Base-by-base conservation (phyloP, 1,284 basidiomycete species). In the Naganishia albida region DNA sequence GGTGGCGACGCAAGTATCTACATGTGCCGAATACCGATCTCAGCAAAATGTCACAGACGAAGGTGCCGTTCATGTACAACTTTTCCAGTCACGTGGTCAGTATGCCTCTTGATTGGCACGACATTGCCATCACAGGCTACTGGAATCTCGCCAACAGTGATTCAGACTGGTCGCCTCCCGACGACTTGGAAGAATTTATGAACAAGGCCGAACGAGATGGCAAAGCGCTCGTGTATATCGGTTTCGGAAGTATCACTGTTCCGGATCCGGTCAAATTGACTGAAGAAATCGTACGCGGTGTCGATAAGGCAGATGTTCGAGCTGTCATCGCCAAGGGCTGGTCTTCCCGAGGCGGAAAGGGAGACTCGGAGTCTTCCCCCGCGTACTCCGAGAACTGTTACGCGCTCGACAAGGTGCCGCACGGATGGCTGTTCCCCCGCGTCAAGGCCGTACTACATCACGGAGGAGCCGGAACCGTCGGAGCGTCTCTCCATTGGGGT, bases 251-350 rank as follows among this genome's bases (percentile, higher is more conserved):
- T 46, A 88, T 89, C 69, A 88, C 88, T 13, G 87, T 91, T 0
- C 86, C 87, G 3, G 80, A 86, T 72, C 87, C 89, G 0, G 80
- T 82, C 52, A 84, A 81, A 12, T 84, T 89, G 76, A 88, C 87
- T 0, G 77, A 81, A 56, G 83, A 82, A 50, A 85, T 91, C 53
- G 78, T 87, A 60, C 82, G 86, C 66, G 88, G 87, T 2, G 88
- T 90, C 1, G 74, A 83, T 54, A 84, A 84, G 74, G 83, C 85
- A 69, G 82, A 81, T 68, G 87, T 89, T 1, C 81, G 87, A 34
- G 89, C 88, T 0, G 87, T 91, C 68, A 81, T 91, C 25, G 86
- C 86, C 20, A 88, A 88, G 74, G 89, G 89, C 25, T 91, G 89
- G 89, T 86, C 86, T 0, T 82, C 85, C 13, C 76, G 69, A 80